Base-by-base conservation (phyloP, 2,329 filamentous ascomycete species). In the Curvularia eragrostidis region DNA sequence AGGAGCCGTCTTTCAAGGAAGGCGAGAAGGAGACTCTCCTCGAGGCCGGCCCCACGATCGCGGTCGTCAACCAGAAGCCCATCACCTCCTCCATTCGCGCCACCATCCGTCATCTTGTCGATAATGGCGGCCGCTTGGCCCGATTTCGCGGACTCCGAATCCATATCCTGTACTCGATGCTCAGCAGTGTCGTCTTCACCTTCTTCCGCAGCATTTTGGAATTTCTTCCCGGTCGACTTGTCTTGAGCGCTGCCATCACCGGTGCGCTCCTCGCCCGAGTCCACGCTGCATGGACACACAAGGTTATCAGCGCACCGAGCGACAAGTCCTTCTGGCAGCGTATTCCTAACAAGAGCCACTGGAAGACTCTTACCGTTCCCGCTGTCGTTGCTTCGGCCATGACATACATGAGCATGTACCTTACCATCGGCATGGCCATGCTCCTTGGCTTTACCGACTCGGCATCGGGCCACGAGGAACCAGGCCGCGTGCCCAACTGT, bases 221-320 rank as follows among this genome's bases (percentile, higher is more conserved):
- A 50, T n/a, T 70, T 41, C 61, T 79, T 38, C 71, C 85, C 19
- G 77, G 82, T 57, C 75, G 80, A 55, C 71, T 80, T 49, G 64
- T 88, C 52, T 38, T 90, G 53, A 80, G 81, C 52, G 82, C 82
- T 52, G 82, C 89, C 48, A 56, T 89, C 41, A 81, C 86, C 24
- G 82, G 85, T 50, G 75, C 94, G 21, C 75, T 84, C 19, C 80
- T 91, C 30, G 85, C 89, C 36, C 89, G 89, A 69, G 76, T 94
- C 58, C 85, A 87, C 74, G 85, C 93, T 65, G 84, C 87, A 52
- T 97, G 93, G 92, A 91, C 93, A 3, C 92, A 97, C 73, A 88
- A 91, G 69, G 86, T 96, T 73, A 93, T 97, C 72, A 88, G 91
- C 1, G 82, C 86, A 52, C 86, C 87, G 5, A 88, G 85, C 55